Evolutionary conservation across 2,329 filamentous ascomycete species (phyloP).

Genomic region (Fusarium camptoceras): DNA sequence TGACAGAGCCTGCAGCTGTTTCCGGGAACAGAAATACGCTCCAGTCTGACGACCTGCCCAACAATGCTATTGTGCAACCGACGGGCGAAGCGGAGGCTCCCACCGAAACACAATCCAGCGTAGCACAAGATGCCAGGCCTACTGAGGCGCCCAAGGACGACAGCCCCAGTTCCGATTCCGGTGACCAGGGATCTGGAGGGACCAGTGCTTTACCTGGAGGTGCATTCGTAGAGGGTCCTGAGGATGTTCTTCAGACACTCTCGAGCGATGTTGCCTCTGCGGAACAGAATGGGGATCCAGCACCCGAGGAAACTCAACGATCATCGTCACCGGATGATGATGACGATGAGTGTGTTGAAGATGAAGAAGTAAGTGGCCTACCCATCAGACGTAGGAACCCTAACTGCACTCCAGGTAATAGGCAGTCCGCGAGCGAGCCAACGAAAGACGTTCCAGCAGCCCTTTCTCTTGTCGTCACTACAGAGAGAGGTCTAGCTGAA

Average conservation of each 20-base stretch:
- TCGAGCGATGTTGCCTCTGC: background rate
- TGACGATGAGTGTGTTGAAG: constrained; percentile 12
- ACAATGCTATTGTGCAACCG: background rate
- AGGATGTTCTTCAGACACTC: background rate
- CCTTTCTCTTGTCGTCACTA: background rate
- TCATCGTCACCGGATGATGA: background rate
- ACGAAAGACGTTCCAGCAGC: background rate
- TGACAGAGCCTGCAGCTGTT: background rate
- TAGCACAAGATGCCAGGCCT: background rate
- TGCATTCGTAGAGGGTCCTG: constrained; percentile 25
- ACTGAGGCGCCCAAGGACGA: background rate
- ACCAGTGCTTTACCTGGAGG: constrained; percentile 17
- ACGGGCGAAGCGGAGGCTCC: background rate
- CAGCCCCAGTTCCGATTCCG: background rate
- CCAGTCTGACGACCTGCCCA: background rate
- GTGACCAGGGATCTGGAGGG: background rate
- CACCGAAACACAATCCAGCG: background rate
- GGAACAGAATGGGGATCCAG: background rate
- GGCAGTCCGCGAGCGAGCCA: constrained; percentile 6
- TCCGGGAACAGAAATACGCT: background rate
- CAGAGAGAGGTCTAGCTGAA: background rate
- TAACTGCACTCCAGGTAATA: constrained; percentile 45
- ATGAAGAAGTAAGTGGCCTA: constrained; percentile 43
- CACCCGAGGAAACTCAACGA: background rate
- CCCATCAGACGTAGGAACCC: constrained; percentile 39